A percentile compares a stretch with the other conserved stretches of the same genome.
Evolutionary conservation across 306 rosid genomes (phyloP).

Genomic region (Prunus kanzakura): DNA sequence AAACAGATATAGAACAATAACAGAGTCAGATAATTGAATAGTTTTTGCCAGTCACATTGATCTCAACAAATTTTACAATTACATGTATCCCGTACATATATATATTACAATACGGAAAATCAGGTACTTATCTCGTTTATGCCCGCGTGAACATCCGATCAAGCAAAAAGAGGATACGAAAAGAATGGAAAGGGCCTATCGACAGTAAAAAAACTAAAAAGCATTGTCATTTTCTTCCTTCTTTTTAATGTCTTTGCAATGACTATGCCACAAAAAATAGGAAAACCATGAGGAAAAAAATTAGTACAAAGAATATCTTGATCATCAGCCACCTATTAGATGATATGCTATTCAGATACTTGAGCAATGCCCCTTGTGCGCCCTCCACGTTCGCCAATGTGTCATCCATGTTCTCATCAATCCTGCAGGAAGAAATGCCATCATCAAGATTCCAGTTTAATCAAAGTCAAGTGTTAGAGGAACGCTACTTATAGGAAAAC

Average conservation of each 20-base stretch:
- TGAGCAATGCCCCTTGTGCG: constrained; percentile 87
- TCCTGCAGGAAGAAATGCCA: constrained; percentile 45
- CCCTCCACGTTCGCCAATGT: constrained; percentile 89
- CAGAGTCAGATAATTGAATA: neutral
- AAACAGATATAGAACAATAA: neutral
- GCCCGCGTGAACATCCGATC: constrained; percentile 26
- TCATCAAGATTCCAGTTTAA: constrained; percentile 1
- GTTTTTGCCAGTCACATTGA: constrained; percentile 21
- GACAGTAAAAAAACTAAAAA: constrained; percentile 17
- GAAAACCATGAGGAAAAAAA: constrained; percentile 94
- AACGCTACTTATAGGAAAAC: neutral
- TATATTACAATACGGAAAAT: constrained; percentile 38
- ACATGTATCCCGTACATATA: constrained; percentile 20
- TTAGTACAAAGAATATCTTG: constrained; percentile 96
- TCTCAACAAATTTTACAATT: constrained; percentile 37
- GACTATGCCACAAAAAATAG: constrained; percentile 95
- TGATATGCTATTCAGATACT: constrained; percentile 93
- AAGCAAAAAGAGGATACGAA: constrained; percentile 13
- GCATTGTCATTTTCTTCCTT: constrained; percentile 24
- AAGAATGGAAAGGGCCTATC: constrained; percentile 29
- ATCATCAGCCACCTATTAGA: constrained; percentile 99
- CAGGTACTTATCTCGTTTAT: constrained; percentile 20
- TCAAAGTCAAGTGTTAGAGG: neutral
- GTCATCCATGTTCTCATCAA: constrained; percentile 98
- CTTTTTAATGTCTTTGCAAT: constrained; percentile 29